phyloP scores from a whole-genome alignment of 73 alveolate species.

The Diophrys sp. region DNA sequence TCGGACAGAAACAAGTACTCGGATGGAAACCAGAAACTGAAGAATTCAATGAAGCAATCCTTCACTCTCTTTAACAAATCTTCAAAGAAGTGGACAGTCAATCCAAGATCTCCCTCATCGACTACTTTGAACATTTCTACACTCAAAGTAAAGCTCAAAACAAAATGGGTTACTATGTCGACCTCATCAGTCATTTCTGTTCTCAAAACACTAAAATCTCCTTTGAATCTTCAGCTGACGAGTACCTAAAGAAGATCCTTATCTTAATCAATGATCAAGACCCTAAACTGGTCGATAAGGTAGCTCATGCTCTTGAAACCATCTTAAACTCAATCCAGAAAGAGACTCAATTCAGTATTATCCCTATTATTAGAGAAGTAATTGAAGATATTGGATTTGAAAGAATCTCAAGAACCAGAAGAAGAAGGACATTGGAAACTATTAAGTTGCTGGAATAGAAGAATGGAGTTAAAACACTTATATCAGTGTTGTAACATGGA shows the following conservation, averaged over 20 bases:
- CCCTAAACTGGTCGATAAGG: slow-evolving; percentile 37
- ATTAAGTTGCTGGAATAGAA: slow-evolving; percentile 34
- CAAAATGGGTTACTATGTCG: slow-evolving; percentile 35
- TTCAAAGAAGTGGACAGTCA: background rate
- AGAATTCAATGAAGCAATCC: slow-evolving; percentile 3
- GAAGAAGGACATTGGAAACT: slow-evolving; percentile 15
- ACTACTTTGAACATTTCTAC: slow-evolving; percentile 27
- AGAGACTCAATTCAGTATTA: slow-evolving; percentile 40
- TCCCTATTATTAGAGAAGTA: slow-evolving; percentile 30
- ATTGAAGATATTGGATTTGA: slow-evolving; percentile 41
- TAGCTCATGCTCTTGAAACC: slow-evolving; percentile 28
- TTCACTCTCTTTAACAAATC: background rate
- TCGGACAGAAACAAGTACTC: background rate
- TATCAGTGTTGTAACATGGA: slow-evolving; percentile 30
- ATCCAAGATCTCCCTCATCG: background rate
- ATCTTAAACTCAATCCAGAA: slow-evolving; percentile 30
- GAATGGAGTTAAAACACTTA: slow-evolving; percentile 41
- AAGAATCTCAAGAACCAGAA: slow-evolving; percentile 5
- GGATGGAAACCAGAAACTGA: background rate
- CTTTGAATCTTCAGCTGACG: slow-evolving; percentile 37
- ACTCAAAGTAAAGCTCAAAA: slow-evolving; percentile 11
- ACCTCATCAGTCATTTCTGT: slow-evolving; percentile 45
- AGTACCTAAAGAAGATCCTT: slow-evolving; percentile 32
- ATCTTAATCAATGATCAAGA: slow-evolving; percentile 23
- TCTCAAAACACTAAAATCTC: slow-evolving; percentile 17